phyloP scores from a whole-genome alignment of 345 rosid genomes.

The Salix suchowensis region DNA sequence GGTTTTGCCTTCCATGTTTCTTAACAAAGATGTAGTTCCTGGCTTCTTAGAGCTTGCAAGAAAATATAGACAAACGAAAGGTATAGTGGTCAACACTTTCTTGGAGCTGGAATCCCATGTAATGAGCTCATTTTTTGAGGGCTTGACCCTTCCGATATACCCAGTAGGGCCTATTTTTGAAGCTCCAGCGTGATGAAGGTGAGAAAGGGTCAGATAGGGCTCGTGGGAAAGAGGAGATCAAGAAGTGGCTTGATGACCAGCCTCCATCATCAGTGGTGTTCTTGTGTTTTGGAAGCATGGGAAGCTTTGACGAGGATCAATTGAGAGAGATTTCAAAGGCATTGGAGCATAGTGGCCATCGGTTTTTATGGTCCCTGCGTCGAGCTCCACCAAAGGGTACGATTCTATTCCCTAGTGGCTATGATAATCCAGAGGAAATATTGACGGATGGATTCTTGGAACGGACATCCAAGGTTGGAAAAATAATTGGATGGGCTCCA shows the following conservation, averaged over 20 bases:
- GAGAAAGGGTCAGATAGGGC: too few relatives aligned
- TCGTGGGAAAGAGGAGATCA: neutral
- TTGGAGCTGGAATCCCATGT: slow-evolving; percentile 9
- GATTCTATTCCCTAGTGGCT: neutral
- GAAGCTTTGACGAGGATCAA: slow-evolving; percentile 9
- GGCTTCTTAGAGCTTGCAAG: neutral
- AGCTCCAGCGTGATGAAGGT: neutral
- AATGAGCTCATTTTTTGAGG: neutral
- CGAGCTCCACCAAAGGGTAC: neutral
- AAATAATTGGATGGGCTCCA: slow-evolving; percentile 11
- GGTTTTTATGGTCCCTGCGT: slow-evolving; percentile 19
- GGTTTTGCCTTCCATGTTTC: slow-evolving; percentile 9
- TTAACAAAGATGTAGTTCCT: slow-evolving; percentile 1
- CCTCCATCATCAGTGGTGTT: slow-evolving; percentile 7
- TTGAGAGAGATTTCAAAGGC: slow-evolving; percentile 9
- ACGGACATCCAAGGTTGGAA: neutral
- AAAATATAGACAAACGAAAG: neutral
- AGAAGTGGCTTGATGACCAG: slow-evolving; percentile 19
- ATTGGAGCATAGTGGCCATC: slow-evolving; percentile 2
- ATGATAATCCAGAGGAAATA: neutral
- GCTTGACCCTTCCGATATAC: neutral
- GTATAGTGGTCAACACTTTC: slow-evolving; percentile 12
- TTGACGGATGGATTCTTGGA: neutral
- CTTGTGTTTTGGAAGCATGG: slow-evolving; percentile 21
- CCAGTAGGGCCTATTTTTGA: slow-evolving; percentile 11